Base-by-base conservation (phyloP, 2,329 filamentous ascomycete genomes). In the Colletotrichum truncatum region DNA sequence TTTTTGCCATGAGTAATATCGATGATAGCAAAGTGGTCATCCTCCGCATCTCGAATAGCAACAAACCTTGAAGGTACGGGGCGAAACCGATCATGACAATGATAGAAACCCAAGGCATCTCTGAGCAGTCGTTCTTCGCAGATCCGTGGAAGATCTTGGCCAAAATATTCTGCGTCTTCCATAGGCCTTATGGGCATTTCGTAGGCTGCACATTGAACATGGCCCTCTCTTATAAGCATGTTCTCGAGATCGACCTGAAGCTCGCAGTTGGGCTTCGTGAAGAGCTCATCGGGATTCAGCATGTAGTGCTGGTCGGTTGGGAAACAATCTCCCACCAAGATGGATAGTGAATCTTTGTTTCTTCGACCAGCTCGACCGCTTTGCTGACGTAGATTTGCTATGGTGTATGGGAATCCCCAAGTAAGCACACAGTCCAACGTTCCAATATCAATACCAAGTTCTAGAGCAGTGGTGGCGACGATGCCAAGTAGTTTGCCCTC, bases 271-370 rank as follows among this genome's bases (percentile, higher is more conserved):
- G 94, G 94, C 72, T 93, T 93, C 0, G 92, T 96, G 77, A 98
- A 95, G 23, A 99, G 91, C 76, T 97, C 93, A 67, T 96, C 91
- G 0, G 96, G 96, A 69, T 98, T 97, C 67, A 93, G 89, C 96
- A 99, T 99, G 77, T 97, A 99, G 74, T 97, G 90, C 74, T 99
- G 96, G 75, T 99, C 96, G 0, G 93, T 93, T 3, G 94, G 90
- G 70, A 96, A 97, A 68, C 89, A 89, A 73, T 98, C 94, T 3
- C 94, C 96, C 0, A 99, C 88, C 1, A 99, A 82, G 3, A 99
- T 89, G 0, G 94, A 97, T 3, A 99, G 82, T 0, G 94, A 97
- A 76, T 99, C 96, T 73, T 93, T 97, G 74, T 98, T 98, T 65
- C 95, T 87, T 64, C 96, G 88, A 11, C 96, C 96, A 18, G 96